Base-by-base conservation (phyloP, 805 yeast species). In the Yarrowia osloensis region DNA sequence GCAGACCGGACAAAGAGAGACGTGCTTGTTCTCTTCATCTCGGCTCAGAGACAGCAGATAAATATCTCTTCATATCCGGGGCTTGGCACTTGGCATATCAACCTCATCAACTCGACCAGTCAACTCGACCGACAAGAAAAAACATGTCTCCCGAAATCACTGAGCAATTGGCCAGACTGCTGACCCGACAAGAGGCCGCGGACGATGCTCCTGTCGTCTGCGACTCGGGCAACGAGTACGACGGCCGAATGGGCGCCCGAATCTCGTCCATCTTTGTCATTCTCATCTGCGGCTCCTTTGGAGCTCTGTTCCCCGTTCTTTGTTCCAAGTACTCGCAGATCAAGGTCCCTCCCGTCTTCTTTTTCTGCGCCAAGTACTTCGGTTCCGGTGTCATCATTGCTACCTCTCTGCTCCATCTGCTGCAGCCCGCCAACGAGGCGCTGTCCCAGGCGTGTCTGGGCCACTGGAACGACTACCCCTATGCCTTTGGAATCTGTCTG, bases 351-450 rank as follows among this genome's bases (percentile, higher is more conserved):
- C 70, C 69, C 17, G 52, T 66, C 29, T 74, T 70, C 74, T 85
- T 74, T 67, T 29, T 70, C 19, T 68, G 75, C 42, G 77, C 77
- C 26, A 69, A 75, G 21, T 84, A 81, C 78, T 88, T 88, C 72
- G 94, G 94, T 71, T 82, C 91, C 4, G 94, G 94, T 65, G 93
- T 88, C 54, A 88, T 88, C 71, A 79, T 88, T 3, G 89, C 93
- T 12, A 88, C 94, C 8, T 90, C 91, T 0, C 89, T 87, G 71
- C 82, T 88, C 68, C 94, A 88, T 77, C 76, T 88, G 67, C 77
- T 88, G 70, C 79, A 77, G 57, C 79, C 79, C 1, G 78, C 79
- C 3, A 77, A 77, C 68, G 67, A 72, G 47, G 69, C 71, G 2
- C 68, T 72, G 7, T 42, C 70, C 2, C 62, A 65, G 35, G 68